Base-by-base conservation (phyloP, 139 green algal genomes). In the Chlamydomonas eustigma region DNA sequence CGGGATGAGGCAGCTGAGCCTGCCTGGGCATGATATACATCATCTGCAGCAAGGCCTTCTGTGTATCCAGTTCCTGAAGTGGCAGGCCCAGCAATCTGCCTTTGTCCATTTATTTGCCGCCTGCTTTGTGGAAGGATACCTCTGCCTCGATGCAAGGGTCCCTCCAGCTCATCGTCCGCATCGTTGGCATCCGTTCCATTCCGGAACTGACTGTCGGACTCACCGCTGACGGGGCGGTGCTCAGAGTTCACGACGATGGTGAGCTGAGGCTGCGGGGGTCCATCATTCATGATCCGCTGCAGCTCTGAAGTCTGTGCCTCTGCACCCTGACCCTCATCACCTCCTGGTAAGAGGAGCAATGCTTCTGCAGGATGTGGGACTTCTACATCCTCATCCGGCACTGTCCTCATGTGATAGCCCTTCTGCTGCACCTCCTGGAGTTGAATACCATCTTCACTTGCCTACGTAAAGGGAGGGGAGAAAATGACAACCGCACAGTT, bases 181-280 rank as follows among this genome's bases (percentile, higher is more conserved):
- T 68, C 52, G 22, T 68, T 68, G 4, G 52, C 52, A 28, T 68
- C 52, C n/a, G 18, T 28, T 25, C 52, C 52, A 68, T 68, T 28
- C n/a, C 34, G 52, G 52, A 68, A 68, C 6, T 33, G 52, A 28
- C 52, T 68, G 34, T 68, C 52, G 8, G 52, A 8, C 6, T 68
- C 52, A 28, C 52, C 52, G 52, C 52, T 31, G 52, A 4, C 52
- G 4, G 52, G 52, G 52, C 34, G 52, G 22, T 35, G 22, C 52
- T 8, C 4, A 28, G 52, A 68, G 52, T 68, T 68, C n/a, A 68
- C 52, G 18, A 68, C 52, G 18, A 68, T 68, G 12, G 52, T 68
- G n/a, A 68, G 52, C 52, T 68, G 52, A 25, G 52, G 52, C 52
- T 68, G 52, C 22, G 52, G 52, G n/a, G 12, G 52, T 28, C 22